Conservation (phyloP, 139 green algal genomes). For the Nannochloris sp. region DNA sequence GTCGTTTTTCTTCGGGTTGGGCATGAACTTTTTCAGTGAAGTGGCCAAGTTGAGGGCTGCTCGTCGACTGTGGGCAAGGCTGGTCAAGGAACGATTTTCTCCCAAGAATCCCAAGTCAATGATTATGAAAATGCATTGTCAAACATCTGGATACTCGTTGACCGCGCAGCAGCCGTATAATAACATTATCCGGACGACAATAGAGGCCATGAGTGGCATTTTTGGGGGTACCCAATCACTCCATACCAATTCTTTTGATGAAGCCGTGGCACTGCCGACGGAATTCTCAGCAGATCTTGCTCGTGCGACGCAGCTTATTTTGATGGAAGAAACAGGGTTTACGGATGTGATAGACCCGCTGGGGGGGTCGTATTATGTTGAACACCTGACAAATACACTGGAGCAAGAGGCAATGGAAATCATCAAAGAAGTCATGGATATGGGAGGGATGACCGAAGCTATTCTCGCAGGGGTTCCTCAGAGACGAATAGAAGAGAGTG, state of each 20-base stretch:
- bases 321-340: constrained; percentile 53
- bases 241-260: constrained; percentile 67
- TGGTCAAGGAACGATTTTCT: constrained; percentile 40
- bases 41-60: constrained; percentile 57
- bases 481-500: constrained; percentile 38
- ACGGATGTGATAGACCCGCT: constrained; percentile 52
- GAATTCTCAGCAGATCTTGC: constrained; percentile 48
- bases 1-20: constrained; percentile 54
- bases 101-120: constrained; percentile 41
- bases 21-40: constrained; percentile 61
- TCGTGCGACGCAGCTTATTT: constrained; percentile 60
- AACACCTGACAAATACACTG: constrained; percentile 44
- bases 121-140: constrained; percentile 54
- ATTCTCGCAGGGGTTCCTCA: constrained; percentile 39
- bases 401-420: constrained; percentile 35
- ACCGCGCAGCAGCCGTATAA: constrained; percentile 44
- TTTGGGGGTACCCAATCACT: constrained; percentile 62
- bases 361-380: constrained; percentile 59
- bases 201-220: constrained; percentile 51
- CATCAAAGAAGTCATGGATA: constrained; percentile 46
- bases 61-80: constrained; percentile 46
- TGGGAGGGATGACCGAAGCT: constrained; percentile 58
- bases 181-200: constrained; percentile 43
- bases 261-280: constrained; percentile 58
- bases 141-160: constrained; percentile 45